These are phyloP conservation scores for Fomitopsis pulvina DNA, from an alignment of 768 basidiomycete genomes.

Conservation along the genomic window DNA sequence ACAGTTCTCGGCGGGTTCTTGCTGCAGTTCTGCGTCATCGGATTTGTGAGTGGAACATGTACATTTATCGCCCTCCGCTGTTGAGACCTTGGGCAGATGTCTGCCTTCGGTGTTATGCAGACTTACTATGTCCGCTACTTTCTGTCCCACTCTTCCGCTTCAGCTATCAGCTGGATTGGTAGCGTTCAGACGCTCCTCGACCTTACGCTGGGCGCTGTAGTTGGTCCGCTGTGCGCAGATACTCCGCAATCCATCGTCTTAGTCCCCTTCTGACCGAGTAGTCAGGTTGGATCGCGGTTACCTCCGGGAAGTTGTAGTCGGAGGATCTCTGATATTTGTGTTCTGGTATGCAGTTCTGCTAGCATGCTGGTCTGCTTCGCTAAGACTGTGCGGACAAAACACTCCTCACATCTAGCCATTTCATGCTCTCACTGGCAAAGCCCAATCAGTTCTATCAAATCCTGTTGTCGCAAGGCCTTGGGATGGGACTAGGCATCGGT, in stretches of 20 bases:
- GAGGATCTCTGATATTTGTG: not conserved
- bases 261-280: too few relatives aligned
- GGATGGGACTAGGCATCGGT: constrained; percentile 44
- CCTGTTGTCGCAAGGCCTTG: constrained; percentile 49
- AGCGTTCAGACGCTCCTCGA: constrained; percentile 20
- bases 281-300: not conserved
- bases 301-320: not conserved
- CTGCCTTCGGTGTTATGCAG: constrained; percentile 3
- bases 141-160: not conserved
- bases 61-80: not conserved
- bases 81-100: not conserved
- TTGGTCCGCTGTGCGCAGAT: constrained; percentile 26
- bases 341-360: not conserved
- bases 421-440: constrained; percentile 40
- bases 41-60: not conserved
- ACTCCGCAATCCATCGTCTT: not conserved
- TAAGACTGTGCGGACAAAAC: not conserved
- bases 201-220: constrained; percentile 14
- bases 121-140: not conserved
- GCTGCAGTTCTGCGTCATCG: constrained; percentile 1
- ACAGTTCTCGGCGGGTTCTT: not conserved
- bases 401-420: not conserved
- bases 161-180: constrained; percentile 18
- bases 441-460: constrained; percentile 32
- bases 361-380: not conserved